Percentiles rank a stretch among this genome's conserved stretches.
These are phyloP conservation scores for Volvox africanus DNA, from an alignment of 139 green algal species.

Conservation along the genomic window DNA sequence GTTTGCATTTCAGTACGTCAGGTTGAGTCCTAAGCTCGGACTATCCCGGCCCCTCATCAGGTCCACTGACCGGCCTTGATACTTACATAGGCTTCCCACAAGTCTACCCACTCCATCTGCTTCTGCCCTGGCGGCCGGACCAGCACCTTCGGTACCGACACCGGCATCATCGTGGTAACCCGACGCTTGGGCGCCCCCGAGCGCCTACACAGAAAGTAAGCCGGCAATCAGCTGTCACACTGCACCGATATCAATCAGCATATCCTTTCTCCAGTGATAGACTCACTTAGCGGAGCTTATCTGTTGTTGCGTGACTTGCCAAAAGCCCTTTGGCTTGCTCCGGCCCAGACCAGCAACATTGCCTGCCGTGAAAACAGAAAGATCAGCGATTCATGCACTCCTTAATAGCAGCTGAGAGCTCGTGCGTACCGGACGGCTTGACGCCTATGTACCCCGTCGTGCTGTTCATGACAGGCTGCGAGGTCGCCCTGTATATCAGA, in stretches of 20 bases:
- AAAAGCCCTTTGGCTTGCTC: constrained; percentile 54
- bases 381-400: background rate
- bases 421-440: constrained; percentile 53
- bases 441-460: constrained; percentile 49
- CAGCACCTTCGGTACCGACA: constrained; percentile 66
- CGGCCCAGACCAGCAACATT: constrained; percentile 6
- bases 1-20: no score
- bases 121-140: constrained; percentile 62
- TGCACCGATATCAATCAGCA: background rate
- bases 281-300: constrained; percentile 45
- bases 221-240: background rate
- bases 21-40: no score
- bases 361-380: background rate
- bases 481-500: background rate
- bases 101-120: constrained; percentile 76
- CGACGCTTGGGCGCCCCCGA: constrained; percentile 47
- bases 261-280: background rate
- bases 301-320: constrained; percentile 53
- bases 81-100: constrained; percentile 78
- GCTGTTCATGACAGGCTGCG: constrained; percentile 37
- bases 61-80: no score
- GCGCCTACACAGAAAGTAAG: constrained; percentile 30
- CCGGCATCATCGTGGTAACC: constrained; percentile 69
- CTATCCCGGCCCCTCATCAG: no score
- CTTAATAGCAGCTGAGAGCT: background rate